phyloP scores from a whole-genome alignment of 441 rosid species.

The Pelargonium fulgidum region DNA sequence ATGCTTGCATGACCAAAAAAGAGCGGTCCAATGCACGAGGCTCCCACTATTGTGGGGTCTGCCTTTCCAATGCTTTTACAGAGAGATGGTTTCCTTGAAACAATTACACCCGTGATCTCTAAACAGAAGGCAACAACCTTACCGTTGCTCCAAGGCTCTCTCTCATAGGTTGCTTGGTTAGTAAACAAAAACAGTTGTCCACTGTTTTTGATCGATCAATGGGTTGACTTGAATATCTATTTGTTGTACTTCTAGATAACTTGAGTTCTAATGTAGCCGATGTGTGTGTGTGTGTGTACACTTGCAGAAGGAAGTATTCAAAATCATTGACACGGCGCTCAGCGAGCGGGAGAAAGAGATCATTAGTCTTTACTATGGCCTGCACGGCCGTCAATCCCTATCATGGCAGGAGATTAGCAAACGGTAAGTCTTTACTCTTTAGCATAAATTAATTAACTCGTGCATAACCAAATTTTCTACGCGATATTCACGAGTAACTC shows the following conservation, averaged over 20 bases:
- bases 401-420: conserved; percentile 97
- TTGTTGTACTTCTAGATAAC: not conserved
- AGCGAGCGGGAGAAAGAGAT: conserved; percentile 73
- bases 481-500: not conserved
- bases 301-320: conserved; percentile 81
- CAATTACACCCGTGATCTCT: no score
- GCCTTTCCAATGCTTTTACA: no score
- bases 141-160: no score
- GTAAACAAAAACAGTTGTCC: no score
- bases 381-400: conserved; percentile 57
- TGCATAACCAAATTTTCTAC: not conserved
- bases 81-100: no score
- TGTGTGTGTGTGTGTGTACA: not conserved
- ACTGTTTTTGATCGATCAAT: no score
- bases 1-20: no score
- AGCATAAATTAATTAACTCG: not conserved
- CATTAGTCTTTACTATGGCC: conserved; percentile 72
- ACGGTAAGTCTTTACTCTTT: conserved; percentile 46
- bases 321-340: conserved; percentile 49
- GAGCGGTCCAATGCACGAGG: no score
- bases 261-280: not conserved
- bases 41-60: no score
- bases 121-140: no score
- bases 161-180: no score
- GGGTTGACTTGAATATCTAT: not conserved